Conservation (phyloP, 768 basidiomycete species). For the Boletus subcaerulescens region DNA sequence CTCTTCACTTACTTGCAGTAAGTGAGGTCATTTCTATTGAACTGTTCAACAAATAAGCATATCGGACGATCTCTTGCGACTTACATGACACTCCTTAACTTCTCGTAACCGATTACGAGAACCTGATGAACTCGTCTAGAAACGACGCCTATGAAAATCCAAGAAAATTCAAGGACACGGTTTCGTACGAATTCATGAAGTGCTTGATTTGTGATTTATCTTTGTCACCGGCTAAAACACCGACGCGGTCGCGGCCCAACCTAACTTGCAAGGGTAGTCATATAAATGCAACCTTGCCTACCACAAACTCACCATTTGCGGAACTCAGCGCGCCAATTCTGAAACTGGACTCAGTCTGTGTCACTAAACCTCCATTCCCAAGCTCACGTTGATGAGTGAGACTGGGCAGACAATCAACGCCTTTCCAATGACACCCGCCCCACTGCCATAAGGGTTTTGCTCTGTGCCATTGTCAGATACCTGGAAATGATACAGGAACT, state of each 20-base stretch:
- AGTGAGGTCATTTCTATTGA: constrained; percentile 49
- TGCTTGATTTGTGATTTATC: constrained; percentile 55
- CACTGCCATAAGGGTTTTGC: constrained; percentile 76
- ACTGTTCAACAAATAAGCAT: neutral
- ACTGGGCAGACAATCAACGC: constrained; percentile 94
- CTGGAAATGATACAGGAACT: neutral
- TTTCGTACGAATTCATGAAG: constrained; percentile 69
- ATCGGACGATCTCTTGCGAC: constrained; percentile 20
- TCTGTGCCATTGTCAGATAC: constrained; percentile 40
- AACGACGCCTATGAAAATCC: neutral
- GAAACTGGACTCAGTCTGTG: neutral
- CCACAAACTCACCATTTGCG: constrained; percentile 78
- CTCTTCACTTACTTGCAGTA: constrained; percentile 56
- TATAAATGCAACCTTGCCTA: neutral
- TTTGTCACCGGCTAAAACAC: constrained; percentile 60
- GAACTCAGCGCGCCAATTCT: constrained; percentile 97
- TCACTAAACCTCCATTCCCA: neutral
- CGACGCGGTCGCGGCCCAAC: constrained; percentile 54
- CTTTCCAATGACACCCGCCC: constrained; percentile 61
- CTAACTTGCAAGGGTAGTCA: constrained; percentile 26
- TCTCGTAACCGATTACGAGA: constrained; percentile 93
- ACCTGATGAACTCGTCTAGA: constrained; percentile 75
- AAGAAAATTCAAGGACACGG: neutral
- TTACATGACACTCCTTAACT: constrained; percentile 78
- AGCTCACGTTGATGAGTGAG: constrained; percentile 72